Conservation (phyloP, 148 eudicot species). For the Rhododendron ovatum region DNA sequence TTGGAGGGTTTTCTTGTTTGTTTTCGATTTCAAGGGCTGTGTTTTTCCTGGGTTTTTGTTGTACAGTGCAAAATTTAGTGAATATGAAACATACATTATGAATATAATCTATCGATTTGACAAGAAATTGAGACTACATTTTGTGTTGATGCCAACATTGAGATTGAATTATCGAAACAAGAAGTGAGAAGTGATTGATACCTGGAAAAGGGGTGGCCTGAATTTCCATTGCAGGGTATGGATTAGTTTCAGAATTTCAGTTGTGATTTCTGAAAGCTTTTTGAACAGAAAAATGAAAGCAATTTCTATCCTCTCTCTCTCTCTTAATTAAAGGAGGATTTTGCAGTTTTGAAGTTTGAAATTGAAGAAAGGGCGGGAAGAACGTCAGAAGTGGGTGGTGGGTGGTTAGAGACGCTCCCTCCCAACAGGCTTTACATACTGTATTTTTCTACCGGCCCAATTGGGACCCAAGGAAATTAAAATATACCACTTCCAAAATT, state of each 20-base stretch:
- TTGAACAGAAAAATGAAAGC: not conserved
- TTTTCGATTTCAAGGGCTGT: conserved; percentile 15
- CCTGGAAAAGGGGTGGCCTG: conserved; percentile 4
- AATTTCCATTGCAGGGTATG: not conserved
- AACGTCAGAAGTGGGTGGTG: not conserved
- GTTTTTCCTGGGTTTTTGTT: conserved; percentile 16
- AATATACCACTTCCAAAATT: too few relatives aligned
- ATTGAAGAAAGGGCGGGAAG: not conserved
- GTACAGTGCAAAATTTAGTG: too few relatives aligned
- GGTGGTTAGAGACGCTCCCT: conserved; percentile 5
- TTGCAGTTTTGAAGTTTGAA: conserved; percentile 1
- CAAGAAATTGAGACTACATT: not conserved
- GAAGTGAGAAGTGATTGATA: not conserved
- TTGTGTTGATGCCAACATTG: not conserved
- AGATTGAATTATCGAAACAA: not conserved
- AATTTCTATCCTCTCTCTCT: not conserved
- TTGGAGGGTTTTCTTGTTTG: conserved; percentile 13
- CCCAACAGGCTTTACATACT: not conserved
- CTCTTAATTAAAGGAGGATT: not conserved
- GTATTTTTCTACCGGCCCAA: not conserved
- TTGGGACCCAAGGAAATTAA: not conserved
- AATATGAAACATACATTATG: too few relatives aligned
- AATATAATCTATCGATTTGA: too few relatives aligned
- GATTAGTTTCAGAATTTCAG: not conserved
- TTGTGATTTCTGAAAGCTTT: not conserved